These are phyloP conservation scores for Lanmaoa pseudosensibilis DNA, from an alignment of 768 basidiomycete species.

Conservation along the genomic window DNA sequence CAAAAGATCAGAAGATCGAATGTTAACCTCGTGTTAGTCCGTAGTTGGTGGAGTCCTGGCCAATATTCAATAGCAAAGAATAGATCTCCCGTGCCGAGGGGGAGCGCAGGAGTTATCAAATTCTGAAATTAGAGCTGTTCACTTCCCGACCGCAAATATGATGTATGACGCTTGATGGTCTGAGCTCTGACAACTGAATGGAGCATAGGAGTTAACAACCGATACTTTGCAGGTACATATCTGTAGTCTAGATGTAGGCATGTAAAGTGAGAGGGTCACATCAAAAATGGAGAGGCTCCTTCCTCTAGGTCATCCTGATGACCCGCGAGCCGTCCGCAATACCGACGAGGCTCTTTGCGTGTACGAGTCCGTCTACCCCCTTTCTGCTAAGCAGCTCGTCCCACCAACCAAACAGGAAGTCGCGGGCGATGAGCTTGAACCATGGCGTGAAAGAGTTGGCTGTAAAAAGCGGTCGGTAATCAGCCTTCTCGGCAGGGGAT, in stretches of 20 bases:
- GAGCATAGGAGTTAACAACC: neutral
- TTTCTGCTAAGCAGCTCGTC: constrained; percentile 75
- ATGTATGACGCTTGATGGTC: neutral
- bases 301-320: constrained; percentile 54
- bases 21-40: too few species aligned
- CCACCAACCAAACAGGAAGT: constrained; percentile 99
- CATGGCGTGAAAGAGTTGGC: constrained; percentile 94
- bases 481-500: neutral
- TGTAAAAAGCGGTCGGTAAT: constrained; percentile 29
- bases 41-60: too few species aligned
- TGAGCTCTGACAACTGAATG: neutral
- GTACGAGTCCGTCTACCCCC: constrained; percentile 52
- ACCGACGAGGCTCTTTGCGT: constrained; percentile 50
- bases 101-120: too few species aligned
- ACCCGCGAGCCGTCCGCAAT: constrained; percentile 74
- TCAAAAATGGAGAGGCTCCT: neutral
- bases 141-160: too few species aligned
- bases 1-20: too few species aligned
- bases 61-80: too few species aligned
- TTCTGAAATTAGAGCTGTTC: too few species aligned
- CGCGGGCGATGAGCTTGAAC: constrained; percentile 97
- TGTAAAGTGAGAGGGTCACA: neutral
- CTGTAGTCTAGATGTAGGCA: neutral
- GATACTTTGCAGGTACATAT: neutral
- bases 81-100: too few species aligned